Percentiles rank a stretch among this genome's conserved stretches.
Conservation (phyloP, 805 yeast genomes). For the Ogataea pini region DNA sequence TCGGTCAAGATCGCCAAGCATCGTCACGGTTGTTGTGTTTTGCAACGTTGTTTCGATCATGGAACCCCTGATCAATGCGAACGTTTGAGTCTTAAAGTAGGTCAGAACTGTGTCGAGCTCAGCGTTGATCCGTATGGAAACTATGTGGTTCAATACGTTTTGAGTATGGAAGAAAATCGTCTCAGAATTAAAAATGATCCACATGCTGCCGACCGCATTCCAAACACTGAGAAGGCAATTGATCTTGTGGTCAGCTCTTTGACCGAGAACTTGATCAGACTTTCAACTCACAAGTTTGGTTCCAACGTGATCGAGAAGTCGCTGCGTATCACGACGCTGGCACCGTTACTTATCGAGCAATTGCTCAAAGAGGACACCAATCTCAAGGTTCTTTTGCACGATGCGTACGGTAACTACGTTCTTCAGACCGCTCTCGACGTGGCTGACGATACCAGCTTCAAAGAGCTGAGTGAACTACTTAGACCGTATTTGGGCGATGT, state of each 20-base stretch:
- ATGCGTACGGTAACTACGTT: slow-evolving; percentile 61
- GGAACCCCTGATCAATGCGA: slow-evolving; percentile 72
- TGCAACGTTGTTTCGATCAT: slow-evolving; percentile 92
- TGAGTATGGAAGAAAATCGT: slow-evolving; percentile 42
- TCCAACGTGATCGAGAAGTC: slow-evolving; percentile 61
- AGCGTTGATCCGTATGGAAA: slow-evolving; percentile 95
- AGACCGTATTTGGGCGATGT: slow-evolving; percentile 78
- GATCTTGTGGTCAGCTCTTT: slow-evolving; percentile 34
- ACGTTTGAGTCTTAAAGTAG: slow-evolving; percentile 65
- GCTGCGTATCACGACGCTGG: slow-evolving; percentile 47
- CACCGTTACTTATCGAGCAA: slow-evolving; percentile 45
- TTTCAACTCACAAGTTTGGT: slow-evolving; percentile 62
- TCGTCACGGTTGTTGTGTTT: slow-evolving; percentile 96
- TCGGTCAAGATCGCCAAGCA: slow-evolving; percentile 88
- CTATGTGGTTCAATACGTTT: slow-evolving; percentile 92
- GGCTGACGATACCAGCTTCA: slow-evolving; percentile 52
- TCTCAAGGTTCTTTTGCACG: slow-evolving; percentile 50
- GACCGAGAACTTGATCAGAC: slow-evolving; percentile 32
- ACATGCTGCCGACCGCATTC: slow-evolving; percentile 24
- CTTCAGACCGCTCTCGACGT: slow-evolving; percentile 61
- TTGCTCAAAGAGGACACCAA: slow-evolving; percentile 38
- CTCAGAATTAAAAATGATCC: slow-evolving; percentile 32
- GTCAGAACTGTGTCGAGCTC: slow-evolving; percentile 64
- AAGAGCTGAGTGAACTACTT: slow-evolving; percentile 55
- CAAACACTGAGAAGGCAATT: slow-evolving; percentile 34